Base-by-base conservation (phyloP, 1,284 basidiomycete species). In the Calocybe gambosa region DNA sequence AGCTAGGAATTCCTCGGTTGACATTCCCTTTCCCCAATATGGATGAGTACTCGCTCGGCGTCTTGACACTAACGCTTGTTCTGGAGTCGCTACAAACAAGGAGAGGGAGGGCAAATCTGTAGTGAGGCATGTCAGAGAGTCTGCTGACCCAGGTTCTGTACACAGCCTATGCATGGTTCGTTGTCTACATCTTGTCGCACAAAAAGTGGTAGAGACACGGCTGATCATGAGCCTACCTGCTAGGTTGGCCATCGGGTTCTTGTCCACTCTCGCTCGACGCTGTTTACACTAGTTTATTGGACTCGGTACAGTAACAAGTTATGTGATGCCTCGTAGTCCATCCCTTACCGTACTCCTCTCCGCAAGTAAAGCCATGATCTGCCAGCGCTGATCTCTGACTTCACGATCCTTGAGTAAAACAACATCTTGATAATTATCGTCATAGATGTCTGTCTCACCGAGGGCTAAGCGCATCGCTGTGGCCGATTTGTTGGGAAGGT, bases 321-420 rank as follows among this genome's bases (percentile, higher is more conserved):
- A 50, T 15, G 47, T 46, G 21, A 54, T 44, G 28, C 53, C 56
- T 39, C 69, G 66, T 46, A 85, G 62, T 23, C 74, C 73, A 48
- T 89, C 82, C 54, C 77, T 76, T n/a, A 89, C 75, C 4, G 81
- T 76, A 60, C 85, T 87, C 50, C 85, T 65, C 58, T 88, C 81
- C 10, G 74, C 76, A n/a, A 89, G 67, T 25, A 89, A 63, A 40
- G 85, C 85, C 51, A 88, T 70, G 33, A 87, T 73, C 58, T 89
- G 85, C 82, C 82, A 86, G 36, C 80, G 66, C 50, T 78, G 77
- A 61, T 88, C 83, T 44, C 74, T 68, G 16, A 78, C 75, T 52
- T 86, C 82, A 21, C 79, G 67, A 51, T 84, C 78, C 57, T 81
- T 81, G 37, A 83, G 64, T 7, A 79, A 57, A 1, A 71, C 62